phyloP scores from a whole-genome alignment of 1,284 basidiomycete genomes.

The Pulveroboletus sp. region DNA sequence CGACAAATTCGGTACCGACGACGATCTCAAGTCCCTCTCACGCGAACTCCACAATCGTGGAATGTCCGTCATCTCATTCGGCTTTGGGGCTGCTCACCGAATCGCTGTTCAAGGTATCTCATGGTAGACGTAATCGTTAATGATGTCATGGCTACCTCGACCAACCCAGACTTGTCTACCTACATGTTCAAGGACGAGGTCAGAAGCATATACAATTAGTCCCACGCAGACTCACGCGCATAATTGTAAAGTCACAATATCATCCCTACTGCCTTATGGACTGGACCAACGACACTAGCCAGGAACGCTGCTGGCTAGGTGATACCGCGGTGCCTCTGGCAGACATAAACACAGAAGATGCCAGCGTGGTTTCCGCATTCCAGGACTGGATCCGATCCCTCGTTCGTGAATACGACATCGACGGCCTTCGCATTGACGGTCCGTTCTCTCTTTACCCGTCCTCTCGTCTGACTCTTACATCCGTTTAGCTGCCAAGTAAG shows the following conservation, averaged over 20 bases:
- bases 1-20: slow-evolving; percentile 59
- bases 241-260: slow-evolving; percentile 33
- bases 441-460: slow-evolving; percentile 13
- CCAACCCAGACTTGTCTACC: slow-evolving; percentile 54
- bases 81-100: slow-evolving; percentile 26
- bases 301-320: slow-evolving; percentile 77
- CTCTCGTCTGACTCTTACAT: slow-evolving; percentile 2
- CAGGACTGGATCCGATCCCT: slow-evolving; percentile 59
- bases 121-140: slow-evolving; percentile 80
- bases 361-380: slow-evolving; percentile 53
- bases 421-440: slow-evolving; percentile 78
- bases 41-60: slow-evolving; percentile 60
- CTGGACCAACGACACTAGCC: slow-evolving; percentile 61
- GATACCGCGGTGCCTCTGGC: slow-evolving; percentile 61
- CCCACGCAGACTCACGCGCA: slow-evolving; percentile 15
- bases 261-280: slow-evolving; percentile 43
- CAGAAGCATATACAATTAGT: slow-evolving; percentile 36
- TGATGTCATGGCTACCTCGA: slow-evolving; percentile 64
- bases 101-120: slow-evolving; percentile 41
- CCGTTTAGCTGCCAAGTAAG: slow-evolving; percentile 59
- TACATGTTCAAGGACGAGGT: slow-evolving; percentile 64
- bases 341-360: slow-evolving; percentile 75
- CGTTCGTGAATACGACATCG: slow-evolving; percentile 57
- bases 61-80: slow-evolving; percentile 49
- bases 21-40: slow-evolving; percentile 63